phyloP scores from a whole-genome alignment of 1,284 basidiomycete species.

The Pascua sp. region DNA sequence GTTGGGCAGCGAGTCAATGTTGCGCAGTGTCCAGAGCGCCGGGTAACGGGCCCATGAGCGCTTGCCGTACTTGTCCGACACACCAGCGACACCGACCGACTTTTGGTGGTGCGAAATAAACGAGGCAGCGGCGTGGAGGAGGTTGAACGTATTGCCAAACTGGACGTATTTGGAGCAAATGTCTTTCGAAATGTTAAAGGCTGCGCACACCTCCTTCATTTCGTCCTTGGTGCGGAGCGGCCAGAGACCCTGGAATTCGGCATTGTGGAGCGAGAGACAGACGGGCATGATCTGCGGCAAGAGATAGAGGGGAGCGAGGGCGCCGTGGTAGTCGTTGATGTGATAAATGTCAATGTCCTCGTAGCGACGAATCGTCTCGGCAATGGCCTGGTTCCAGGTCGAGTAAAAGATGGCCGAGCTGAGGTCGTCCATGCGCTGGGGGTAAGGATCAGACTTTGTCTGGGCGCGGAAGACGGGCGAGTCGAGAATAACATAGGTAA shows the following conservation, averaged over 20 bases:
- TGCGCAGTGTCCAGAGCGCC: constrained; percentile 87
- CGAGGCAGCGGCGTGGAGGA: constrained; percentile 83
- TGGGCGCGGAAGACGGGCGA: constrained; percentile 91
- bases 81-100: constrained; percentile 85
- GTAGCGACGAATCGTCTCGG: constrained; percentile 75
- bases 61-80: constrained; percentile 90
- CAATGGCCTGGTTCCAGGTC: constrained; percentile 93
- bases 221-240: constrained; percentile 90
- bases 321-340: constrained; percentile 78
- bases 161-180: constrained; percentile 91
- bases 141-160: constrained; percentile 93
- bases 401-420: constrained; percentile 94
- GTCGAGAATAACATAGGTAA: constrained; percentile 87
- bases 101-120: constrained; percentile 90
- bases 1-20: constrained; percentile 89
- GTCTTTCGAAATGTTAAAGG: constrained; percentile 93
- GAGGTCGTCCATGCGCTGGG: constrained; percentile 91
- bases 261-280: constrained; percentile 90
- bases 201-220: constrained; percentile 94
- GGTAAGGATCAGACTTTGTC: constrained; percentile 89
- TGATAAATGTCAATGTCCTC: constrained; percentile 75
- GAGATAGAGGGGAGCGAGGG: constrained; percentile 81
- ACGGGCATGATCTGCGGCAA: constrained; percentile 82
- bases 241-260: constrained; percentile 94
- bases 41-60: constrained; percentile 92